Evolutionary conservation across 164 flowering plant genomes (phyloP), one percentile per base, ranked within the genome.

Genomic region (Macadamia tetraphylla): DNA sequence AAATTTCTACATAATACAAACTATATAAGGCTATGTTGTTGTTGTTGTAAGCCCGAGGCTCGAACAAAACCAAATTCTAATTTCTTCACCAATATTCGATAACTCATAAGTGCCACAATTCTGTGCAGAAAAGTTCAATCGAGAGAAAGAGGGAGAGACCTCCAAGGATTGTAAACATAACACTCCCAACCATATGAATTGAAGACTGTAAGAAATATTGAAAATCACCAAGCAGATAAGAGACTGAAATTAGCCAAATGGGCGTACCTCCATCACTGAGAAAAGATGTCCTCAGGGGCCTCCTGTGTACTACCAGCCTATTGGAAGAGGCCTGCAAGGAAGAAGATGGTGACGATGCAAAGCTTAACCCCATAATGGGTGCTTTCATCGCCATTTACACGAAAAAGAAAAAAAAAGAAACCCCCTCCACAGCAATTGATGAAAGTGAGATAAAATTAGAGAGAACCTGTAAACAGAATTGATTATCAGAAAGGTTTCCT

Each of bases 241-340:
- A 23, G 58, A 55, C 0, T 10, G 44, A 73, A 46, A 11, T 1
- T 1, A n/a, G 1, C 29, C 9, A n/a, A 14, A 58, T 4, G 32
- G 46, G 46, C 64, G 44, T 73, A 82, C 85, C 83, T 67, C 78
- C 82, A 14, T 68, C 71, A 62, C 78, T 78, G 31, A 76, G 71
- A 49, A 82, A 80, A 1, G 81, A 70, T 17, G 78, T 65, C 60
- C 61, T 72, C 51, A 77, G 65, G 42, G 71, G 56, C 18, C 65
- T 70, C 57, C 67, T 74, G 12, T 72, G 60, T 23, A 74, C 18
- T 46, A 71, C 42, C 52, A 72, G 60, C 63, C 71, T 68, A 58
- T 73, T 62, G 59, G 76, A 75, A 53, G 73, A 67, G 31, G 74
- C 69, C 17, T 69, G 75, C 32, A 58, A 63, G 17, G 78, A 73